These are phyloP conservation scores for Theileria parva DNA, from an alignment of 169 alveolate species.

Conservation along the genomic window DNA sequence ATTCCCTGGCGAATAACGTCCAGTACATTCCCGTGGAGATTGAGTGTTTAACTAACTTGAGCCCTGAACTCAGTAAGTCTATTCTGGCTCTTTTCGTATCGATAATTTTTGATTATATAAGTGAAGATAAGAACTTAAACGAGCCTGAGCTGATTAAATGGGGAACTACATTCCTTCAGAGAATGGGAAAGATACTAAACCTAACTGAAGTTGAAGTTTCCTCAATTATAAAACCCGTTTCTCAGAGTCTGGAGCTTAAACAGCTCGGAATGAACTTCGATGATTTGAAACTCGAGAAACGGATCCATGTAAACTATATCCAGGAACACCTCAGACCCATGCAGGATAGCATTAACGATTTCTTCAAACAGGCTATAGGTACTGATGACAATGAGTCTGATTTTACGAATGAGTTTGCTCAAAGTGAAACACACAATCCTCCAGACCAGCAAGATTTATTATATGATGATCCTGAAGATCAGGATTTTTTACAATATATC, in stretches of 20 bases:
- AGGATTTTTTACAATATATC: not conserved
- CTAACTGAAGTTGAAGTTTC: slow-evolving; percentile 40
- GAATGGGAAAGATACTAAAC: slow-evolving; percentile 55
- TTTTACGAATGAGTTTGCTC: not conserved
- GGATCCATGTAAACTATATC: slow-evolving; percentile 13
- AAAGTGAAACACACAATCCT: not conserved
- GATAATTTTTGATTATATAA: slow-evolving; percentile 46
- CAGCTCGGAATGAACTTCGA: slow-evolving; percentile 37
- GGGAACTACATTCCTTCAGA: slow-evolving; percentile 37
- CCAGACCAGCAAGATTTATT: not conserved
- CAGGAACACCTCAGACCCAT: slow-evolving; percentile 16
- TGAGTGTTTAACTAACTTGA: slow-evolving; percentile 39
- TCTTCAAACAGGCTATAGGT: slow-evolving; percentile 21
- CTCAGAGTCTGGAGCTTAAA: slow-evolving; percentile 42
- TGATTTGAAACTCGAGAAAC: slow-evolving; percentile 17
- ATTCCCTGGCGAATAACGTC: slow-evolving; percentile 53
- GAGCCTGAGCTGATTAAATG: slow-evolving; percentile 43
- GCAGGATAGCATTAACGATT: slow-evolving; percentile 22
- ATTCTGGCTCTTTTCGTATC: slow-evolving; percentile 50
- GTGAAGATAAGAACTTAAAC: slow-evolving; percentile 12
- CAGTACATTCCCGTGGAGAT: slow-evolving; percentile 58
- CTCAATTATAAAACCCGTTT: slow-evolving; percentile 47
- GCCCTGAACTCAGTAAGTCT: slow-evolving; percentile 33
- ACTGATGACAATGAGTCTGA: slow-evolving; percentile 6
- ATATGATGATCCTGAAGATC: not conserved